A percentile compares a stretch with the other conserved stretches of the same genome.
Evolutionary conservation across 371 early-diverging fungal species (phyloP).

Genomic region (Actinomucor elegans): DNA sequence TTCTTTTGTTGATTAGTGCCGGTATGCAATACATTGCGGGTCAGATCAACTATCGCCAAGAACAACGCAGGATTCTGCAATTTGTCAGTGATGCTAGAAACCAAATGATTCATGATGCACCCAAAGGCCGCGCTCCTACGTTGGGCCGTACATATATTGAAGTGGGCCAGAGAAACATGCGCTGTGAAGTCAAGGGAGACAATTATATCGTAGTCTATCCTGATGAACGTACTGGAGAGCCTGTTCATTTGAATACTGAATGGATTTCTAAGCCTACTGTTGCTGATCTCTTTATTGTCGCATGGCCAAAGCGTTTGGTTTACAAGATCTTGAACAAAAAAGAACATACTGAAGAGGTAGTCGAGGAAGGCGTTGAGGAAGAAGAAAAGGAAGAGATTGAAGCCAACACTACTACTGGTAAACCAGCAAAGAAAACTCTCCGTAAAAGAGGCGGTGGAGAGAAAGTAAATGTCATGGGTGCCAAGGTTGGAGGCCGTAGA

Average conservation of each 20-base stretch:
- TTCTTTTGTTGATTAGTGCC: conserved; percentile 54
- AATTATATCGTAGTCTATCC: conserved; percentile 40
- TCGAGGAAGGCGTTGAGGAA: conserved; percentile 12
- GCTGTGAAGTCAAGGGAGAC: conserved; percentile 48
- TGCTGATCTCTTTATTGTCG: conserved; percentile 25
- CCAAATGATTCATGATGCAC: conserved; percentile 32
- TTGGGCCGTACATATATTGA: conserved; percentile 42
- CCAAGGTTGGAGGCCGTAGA: conserved; percentile 46
- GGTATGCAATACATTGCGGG: conserved; percentile 69
- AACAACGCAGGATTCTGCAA: conserved; percentile 53
- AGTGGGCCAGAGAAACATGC: conserved; percentile 33
- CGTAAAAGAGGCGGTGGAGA: conserved; percentile 26
- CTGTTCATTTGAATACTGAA: conserved; percentile 37
- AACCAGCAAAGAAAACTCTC: conserved; percentile 18
- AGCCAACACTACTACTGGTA: not conserved
- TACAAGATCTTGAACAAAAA: conserved; percentile 23
- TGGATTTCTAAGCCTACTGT: conserved; percentile 33
- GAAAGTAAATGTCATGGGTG: conserved; percentile 25
- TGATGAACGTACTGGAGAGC: conserved; percentile 27
- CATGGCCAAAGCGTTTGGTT: conserved; percentile 23
- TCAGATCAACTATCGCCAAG: conserved; percentile 64
- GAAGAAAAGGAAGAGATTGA: conserved; percentile 3
- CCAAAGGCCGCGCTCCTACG: conserved; percentile 44
- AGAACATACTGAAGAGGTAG: conserved; percentile 8
- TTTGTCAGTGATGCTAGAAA: conserved; percentile 42